Base-by-base conservation (phyloP, 108 stramenopile species). In the Cyclotella choctawhatcheeana region DNA sequence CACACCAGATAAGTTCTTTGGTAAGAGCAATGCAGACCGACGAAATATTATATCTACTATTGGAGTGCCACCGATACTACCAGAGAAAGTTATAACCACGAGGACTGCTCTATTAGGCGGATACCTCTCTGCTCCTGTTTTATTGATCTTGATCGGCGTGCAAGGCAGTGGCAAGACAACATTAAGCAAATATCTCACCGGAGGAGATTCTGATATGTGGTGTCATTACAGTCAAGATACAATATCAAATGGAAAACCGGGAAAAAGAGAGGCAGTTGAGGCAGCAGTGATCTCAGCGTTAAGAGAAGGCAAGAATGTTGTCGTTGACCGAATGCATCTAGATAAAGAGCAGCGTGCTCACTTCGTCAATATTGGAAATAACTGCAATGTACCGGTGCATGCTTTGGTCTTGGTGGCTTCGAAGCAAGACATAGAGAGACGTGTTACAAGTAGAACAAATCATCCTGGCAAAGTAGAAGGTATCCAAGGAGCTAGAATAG, bases 251-350 rank as follows among this genome's bases (percentile, higher is more conserved):
- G 93, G 93, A 7, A 77, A 68, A 52, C 89, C 93, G 13, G 93
- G 93, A 29, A 86, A 75, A 26, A 79, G 93, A 69, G 70, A 89
- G 59, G 74, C 66, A 24, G 93, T 92, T 6, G 91, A 91, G 66
- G 77, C 58, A 18, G 71, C 69, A 6, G 82, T 88, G 14, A 33
- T 51, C 5, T 22, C 48, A 2, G 82, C 85, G 1, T 35, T 92
- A 24, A 59, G 64, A 44, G 32, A 69, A 0, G 82, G 86, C 14
- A 48, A 62, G 24, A 89, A 69, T 52, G 89, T 91, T 16, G 71
- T 92, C 12, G 58, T 94, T 50, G 93, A 94, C 85, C 76, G 93
- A 24, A 94, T 89, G 91, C 91, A 94, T 81, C 65, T 94, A 51
- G 83, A 85, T 67, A 35, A 58, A 1, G 72, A 68, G 17, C 91